These are phyloP conservation scores for Apiospora marii DNA, from an alignment of 2,329 filamentous ascomycete genomes.

Conservation along the genomic window DNA sequence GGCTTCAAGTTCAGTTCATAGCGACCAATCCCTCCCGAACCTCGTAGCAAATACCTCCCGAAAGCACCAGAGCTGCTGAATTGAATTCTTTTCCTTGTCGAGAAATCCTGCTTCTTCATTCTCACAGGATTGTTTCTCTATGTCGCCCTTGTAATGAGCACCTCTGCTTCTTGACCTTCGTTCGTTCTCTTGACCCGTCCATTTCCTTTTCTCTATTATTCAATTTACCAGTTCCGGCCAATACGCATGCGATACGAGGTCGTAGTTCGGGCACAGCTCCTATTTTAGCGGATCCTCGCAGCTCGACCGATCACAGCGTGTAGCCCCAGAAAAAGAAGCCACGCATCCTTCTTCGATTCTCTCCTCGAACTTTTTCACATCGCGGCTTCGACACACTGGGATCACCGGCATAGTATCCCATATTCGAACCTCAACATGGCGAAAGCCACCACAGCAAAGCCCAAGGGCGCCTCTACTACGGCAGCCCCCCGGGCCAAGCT, in stretches of 20 bases:
- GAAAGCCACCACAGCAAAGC: constrained; percentile 49
- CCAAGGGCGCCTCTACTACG: constrained; percentile 37
- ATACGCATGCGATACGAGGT: constrained; percentile 29
- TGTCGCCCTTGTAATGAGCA: constrained; percentile 27
- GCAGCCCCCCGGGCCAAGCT: constrained; percentile 37
- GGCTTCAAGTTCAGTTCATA: background rate
- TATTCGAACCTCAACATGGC: constrained; percentile 41
- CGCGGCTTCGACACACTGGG: constrained; percentile 12
- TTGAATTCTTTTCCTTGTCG: background rate
- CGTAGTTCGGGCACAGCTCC: constrained; percentile 33
- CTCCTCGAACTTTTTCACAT: constrained; percentile 20
- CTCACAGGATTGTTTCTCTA: constrained; percentile 18
- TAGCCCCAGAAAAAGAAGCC: constrained; percentile 34
- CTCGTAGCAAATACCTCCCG: background rate
- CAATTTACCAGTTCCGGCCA: background rate
- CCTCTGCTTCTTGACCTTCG: constrained; percentile 28
- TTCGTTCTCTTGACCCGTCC: constrained; percentile 30
- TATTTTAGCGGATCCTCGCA: constrained; percentile 25
- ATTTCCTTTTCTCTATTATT: constrained; percentile 13
- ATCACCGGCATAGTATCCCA: background rate
- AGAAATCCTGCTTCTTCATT: background rate
- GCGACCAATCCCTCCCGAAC: background rate
- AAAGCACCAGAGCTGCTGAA: constrained; percentile 4
- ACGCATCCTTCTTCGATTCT: constrained; percentile 35
- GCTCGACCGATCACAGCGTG: constrained; percentile 4